Conservation (phyloP, 1,139 yeast genomes). For the Pichia sp. region DNA sequence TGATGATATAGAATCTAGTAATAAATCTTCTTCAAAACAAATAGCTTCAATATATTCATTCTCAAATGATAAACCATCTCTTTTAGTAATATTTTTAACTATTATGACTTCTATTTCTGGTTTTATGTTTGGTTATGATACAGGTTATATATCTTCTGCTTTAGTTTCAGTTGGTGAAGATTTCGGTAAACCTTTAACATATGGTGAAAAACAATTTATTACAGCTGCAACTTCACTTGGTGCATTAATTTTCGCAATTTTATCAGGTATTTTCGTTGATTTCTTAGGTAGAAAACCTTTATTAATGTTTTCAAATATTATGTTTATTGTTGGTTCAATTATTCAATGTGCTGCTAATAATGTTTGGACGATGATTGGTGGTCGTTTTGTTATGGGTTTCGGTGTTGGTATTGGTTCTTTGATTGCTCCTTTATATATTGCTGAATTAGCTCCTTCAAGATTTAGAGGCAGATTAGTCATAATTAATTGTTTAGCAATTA, state of each 20-base stretch:
- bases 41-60: too few relatives aligned
- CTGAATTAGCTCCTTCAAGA: slow-evolving; percentile 88
- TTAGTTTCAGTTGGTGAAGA: slow-evolving; percentile 79
- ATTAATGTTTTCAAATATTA: slow-evolving; percentile 68
- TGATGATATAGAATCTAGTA: too few relatives aligned
- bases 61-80: slow-evolving; percentile 48
- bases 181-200: slow-evolving; percentile 48
- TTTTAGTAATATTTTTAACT: slow-evolving; percentile 62
- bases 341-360: slow-evolving; percentile 74
- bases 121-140: slow-evolving; percentile 93
- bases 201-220: slow-evolving; percentile 79
- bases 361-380: slow-evolving; percentile 88
- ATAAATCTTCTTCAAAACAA: too few relatives aligned
- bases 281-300: slow-evolving; percentile 75
- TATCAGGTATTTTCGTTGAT: slow-evolving; percentile 80
- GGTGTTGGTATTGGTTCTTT: slow-evolving; percentile 95
- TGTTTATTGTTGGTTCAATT: slow-evolving; percentile 77
- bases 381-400: slow-evolving; percentile 88
- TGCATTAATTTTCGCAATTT: slow-evolving; percentile 70
- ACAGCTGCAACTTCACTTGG: slow-evolving; percentile 96
- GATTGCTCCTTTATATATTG: slow-evolving; percentile 82
- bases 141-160: slow-evolving; percentile 93
- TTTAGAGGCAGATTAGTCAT: slow-evolving; percentile 83
- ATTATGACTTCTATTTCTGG: slow-evolving; percentile 86
- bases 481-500: slow-evolving; percentile 63